These are phyloP conservation scores for Elsinoe batatas DNA, from an alignment of 2,329 filamentous ascomycete genomes.

Conservation along the genomic window DNA sequence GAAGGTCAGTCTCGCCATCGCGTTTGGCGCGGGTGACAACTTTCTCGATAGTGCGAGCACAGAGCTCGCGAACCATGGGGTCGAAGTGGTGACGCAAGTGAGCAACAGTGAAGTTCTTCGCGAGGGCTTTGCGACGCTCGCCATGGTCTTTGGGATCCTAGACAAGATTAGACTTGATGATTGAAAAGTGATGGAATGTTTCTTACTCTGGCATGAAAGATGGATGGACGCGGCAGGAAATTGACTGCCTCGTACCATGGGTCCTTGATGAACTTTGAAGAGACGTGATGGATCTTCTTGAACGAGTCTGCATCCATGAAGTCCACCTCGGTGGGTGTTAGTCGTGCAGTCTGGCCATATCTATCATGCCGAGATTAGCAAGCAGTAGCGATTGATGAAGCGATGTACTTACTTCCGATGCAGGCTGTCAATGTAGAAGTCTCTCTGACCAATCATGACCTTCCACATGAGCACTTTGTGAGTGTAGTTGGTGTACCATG, in stretches of 20 bases:
- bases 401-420: constrained; percentile 5
- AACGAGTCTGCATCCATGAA: constrained; percentile 13
- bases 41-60: constrained; percentile 6
- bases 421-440: constrained; percentile 11
- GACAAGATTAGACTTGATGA: background rate
- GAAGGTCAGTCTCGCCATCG: constrained; percentile 5
- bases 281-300: constrained; percentile 13
- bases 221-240: constrained; percentile 10
- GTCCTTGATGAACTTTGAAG: constrained; percentile 13
- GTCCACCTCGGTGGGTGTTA: constrained; percentile 11
- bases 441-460: constrained; percentile 12
- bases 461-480: constrained; percentile 12
- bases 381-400: too few relatives aligned
- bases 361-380: background rate
- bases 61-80: constrained; percentile 10
- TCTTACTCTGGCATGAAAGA: constrained; percentile 12
- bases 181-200: background rate
- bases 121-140: constrained; percentile 10
- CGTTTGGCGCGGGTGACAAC: background rate
- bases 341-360: constrained; percentile 12
- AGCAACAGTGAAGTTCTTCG: constrained; percentile 10
- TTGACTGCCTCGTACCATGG: constrained; percentile 13
- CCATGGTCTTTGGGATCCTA: constrained; percentile 13
- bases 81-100: constrained; percentile 11
- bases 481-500: constrained; percentile 13